These are phyloP conservation scores for Wolfiporia cocos DNA, from an alignment of 1,284 basidiomycete genomes.

Conservation along the genomic window DNA sequence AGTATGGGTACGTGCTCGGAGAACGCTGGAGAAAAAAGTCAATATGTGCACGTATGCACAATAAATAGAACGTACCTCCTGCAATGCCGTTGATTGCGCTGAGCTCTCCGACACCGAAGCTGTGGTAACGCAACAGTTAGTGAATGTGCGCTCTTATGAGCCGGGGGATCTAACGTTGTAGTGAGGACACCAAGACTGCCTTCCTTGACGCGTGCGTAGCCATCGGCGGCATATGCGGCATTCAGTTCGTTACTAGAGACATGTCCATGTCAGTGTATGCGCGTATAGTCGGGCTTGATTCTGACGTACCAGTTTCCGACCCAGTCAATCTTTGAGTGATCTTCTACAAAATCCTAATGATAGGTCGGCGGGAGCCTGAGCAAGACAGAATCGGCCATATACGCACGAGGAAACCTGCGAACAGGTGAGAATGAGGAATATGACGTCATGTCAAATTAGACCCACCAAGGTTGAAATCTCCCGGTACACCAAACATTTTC, in stretches of 20 bases:
- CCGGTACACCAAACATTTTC: slow-evolving; percentile 85
- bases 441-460: slow-evolving; percentile 1
- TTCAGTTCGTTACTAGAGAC: slow-evolving; percentile 77
- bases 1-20: slow-evolving; percentile 91
- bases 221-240: slow-evolving; percentile 90
- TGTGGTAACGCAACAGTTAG: slow-evolving; percentile 28
- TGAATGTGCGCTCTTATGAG: neutral
- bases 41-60: neutral
- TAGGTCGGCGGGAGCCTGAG: neutral
- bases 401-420: slow-evolving; percentile 48
- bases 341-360: slow-evolving; percentile 77
- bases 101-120: slow-evolving; percentile 89
- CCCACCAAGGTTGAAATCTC: slow-evolving; percentile 84
- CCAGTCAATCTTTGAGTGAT: slow-evolving; percentile 78
- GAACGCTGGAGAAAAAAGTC: slow-evolving; percentile 45
- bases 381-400: neutral
- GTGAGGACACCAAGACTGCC: slow-evolving; percentile 67
- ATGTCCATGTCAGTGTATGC: neutral
- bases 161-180: slow-evolving; percentile 56
- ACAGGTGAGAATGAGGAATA: neutral
- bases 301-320: slow-evolving; percentile 74
- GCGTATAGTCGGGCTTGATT: neutral
- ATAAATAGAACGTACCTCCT: slow-evolving; percentile 37
- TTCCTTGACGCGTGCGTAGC: slow-evolving; percentile 84
- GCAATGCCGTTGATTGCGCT: slow-evolving; percentile 81